Conservation (phyloP, 192 early-diverging fungal genomes). For the Coemansia sp. region DNA sequence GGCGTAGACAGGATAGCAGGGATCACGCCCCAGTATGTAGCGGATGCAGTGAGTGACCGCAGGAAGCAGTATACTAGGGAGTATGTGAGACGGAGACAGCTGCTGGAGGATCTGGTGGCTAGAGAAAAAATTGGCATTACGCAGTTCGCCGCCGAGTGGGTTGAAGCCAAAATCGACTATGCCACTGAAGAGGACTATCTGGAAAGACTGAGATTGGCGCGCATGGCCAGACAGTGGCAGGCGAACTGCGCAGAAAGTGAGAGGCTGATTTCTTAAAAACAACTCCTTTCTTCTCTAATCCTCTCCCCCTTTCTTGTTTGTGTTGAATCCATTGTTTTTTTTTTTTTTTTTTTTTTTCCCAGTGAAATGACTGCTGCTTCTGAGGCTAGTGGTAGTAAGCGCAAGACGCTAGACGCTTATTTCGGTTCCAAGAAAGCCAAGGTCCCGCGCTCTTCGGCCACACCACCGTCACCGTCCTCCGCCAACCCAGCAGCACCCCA, state of each 20-base stretch:
- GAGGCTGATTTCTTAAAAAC: neutral
- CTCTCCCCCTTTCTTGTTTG: slow-evolving; percentile 3
- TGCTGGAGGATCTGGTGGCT: neutral
- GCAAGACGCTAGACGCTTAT: slow-evolving; percentile 46
- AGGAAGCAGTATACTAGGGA: slow-evolving; percentile 1
- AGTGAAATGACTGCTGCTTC: neutral
- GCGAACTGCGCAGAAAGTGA: slow-evolving; percentile 9
- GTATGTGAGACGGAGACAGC: neutral
- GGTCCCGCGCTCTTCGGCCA: neutral
- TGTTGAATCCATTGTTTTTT: neutral
- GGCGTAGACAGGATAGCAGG: slow-evolving; percentile 8
- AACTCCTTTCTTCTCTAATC: neutral
- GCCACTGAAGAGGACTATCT: slow-evolving; percentile 18
- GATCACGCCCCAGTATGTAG: slow-evolving; percentile 10
- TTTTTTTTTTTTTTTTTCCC: slow-evolving; percentile 5
- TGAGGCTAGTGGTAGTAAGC: slow-evolving; percentile 7
- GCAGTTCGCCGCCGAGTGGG: slow-evolving; percentile 7
- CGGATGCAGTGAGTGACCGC: neutral
- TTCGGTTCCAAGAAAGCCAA: slow-evolving; percentile 18
- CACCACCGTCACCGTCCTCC: neutral
- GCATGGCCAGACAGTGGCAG: slow-evolving; percentile 17
- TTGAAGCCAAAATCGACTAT: slow-evolving; percentile 5
- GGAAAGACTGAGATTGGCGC: slow-evolving; percentile 14
- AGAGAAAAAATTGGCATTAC: neutral
- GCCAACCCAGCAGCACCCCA: too few relatives aligned